These are phyloP conservation scores for Globisporangium barbulae DNA, from an alignment of 352 stramenopile genomes.

Conservation along the genomic window DNA sequence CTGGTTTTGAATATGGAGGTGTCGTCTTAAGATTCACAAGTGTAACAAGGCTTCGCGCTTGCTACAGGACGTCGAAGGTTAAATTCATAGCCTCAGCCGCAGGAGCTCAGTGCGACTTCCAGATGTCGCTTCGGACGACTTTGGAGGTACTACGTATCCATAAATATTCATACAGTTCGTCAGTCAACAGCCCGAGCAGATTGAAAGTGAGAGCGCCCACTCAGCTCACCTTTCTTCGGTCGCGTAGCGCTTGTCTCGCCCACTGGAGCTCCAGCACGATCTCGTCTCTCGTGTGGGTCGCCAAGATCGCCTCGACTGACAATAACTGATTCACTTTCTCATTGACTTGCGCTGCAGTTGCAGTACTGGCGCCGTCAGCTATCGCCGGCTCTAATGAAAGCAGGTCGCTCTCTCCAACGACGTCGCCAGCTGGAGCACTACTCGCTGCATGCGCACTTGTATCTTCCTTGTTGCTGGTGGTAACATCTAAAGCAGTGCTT, in stretches of 20 bases:
- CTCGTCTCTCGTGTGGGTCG: constrained; percentile 43
- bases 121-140: constrained; percentile 20
- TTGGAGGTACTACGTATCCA: constrained; percentile 29
- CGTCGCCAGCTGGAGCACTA: not conserved
- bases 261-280: constrained; percentile 58
- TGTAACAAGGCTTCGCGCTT: not conserved
- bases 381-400: not conserved
- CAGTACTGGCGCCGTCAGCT: not conserved
- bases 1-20: not conserved
- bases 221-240: constrained; percentile 37
- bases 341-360: not conserved
- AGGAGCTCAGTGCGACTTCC: constrained; percentile 7
- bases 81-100: not conserved
- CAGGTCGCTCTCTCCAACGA: not conserved
- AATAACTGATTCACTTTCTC: not conserved
- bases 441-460: not conserved
- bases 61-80: too few species aligned
- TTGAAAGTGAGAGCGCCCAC: constrained; percentile 16
- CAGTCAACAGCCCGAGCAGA: not conserved
- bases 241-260: constrained; percentile 38
- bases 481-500: not conserved
- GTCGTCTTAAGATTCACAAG: not conserved
- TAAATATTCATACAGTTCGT: not conserved
- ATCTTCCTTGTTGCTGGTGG: not conserved
- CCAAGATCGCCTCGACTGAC: constrained; percentile 38